Percentiles rank a stretch among this genome's conserved stretches.
These are phyloP conservation scores for Coniochaeta ligniaria DNA, from an alignment of 2,329 filamentous ascomycete genomes.

Conservation along the genomic window DNA sequence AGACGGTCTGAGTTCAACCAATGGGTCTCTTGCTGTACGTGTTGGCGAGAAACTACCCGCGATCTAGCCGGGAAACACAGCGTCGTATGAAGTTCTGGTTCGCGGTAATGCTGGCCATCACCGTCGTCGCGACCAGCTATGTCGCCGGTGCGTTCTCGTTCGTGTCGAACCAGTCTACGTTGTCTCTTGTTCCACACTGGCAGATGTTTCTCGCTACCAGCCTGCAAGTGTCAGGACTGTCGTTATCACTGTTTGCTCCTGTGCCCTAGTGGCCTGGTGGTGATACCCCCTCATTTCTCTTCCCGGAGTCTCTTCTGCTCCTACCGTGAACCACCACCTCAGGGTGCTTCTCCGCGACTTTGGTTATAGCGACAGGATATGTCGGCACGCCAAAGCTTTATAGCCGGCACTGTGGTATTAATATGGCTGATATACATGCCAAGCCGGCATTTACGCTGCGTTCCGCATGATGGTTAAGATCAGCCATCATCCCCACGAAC, in stretches of 20 bases:
- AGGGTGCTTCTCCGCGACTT: neutral
- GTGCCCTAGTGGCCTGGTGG: too few species aligned
- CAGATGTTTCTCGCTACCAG: neutral
- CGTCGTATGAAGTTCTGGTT: too few species aligned
- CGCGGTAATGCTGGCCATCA: too few species aligned
- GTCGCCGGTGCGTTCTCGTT: too few species aligned
- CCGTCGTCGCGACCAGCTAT: too few species aligned
- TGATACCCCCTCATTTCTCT: too few species aligned
- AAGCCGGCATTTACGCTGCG: neutral
- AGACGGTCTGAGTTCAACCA: too few species aligned
- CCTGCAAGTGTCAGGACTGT: neutral
- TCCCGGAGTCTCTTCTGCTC: neutral
- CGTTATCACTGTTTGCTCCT: neutral
- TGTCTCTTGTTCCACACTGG: too few species aligned
- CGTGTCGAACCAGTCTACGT: too few species aligned
- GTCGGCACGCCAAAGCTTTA: neutral
- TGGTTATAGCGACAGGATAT: neutral
- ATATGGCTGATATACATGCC: neutral
- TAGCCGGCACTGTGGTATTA: neutral
- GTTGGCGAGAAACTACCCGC: too few species aligned
- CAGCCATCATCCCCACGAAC: neutral
- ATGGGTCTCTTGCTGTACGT: too few species aligned
- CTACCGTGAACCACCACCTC: neutral
- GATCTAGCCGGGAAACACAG: too few species aligned
- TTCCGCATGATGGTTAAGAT: neutral